phyloP scores from a whole-genome alignment of 2,329 filamentous ascomycete species.

The Ceratocystis alfenasii region DNA sequence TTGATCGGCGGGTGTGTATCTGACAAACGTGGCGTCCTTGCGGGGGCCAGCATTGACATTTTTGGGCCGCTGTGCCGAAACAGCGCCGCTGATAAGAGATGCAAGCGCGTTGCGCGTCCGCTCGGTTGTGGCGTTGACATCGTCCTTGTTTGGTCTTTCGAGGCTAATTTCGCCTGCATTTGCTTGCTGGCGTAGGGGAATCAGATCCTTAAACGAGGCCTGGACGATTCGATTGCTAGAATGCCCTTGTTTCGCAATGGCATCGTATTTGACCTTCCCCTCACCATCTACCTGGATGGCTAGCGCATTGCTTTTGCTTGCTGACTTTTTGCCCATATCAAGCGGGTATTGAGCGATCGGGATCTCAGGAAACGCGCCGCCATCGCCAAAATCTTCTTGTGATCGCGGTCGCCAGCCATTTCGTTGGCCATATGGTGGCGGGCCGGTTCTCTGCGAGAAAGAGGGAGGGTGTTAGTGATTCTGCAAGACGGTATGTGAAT shows the following conservation, averaged over 20 bases:
- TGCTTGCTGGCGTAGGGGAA: conserved; percentile 82
- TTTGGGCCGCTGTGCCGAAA: conserved; percentile 90
- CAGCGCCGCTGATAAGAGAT: conserved; percentile 68
- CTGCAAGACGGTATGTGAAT: neutral
- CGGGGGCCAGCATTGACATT: conserved; percentile 72
- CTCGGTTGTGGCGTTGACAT: conserved; percentile 73
- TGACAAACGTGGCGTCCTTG: conserved; percentile 82
- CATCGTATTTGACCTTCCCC: conserved; percentile 92
- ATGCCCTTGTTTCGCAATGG: conserved; percentile 84
- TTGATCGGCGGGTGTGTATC: conserved; percentile 91
- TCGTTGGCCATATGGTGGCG: conserved; percentile 78
- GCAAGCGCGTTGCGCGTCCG: conserved; percentile 79
- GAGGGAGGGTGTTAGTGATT: conserved; percentile 12
- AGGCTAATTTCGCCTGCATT: conserved; percentile 86
- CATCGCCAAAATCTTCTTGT: conserved; percentile 88
- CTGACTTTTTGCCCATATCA: conserved; percentile 78
- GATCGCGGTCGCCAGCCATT: conserved; percentile 80
- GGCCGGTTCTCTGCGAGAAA: conserved; percentile 53
- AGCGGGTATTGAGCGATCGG: conserved; percentile 89
- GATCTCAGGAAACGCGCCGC: conserved; percentile 89
- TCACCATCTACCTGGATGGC: conserved; percentile 84
- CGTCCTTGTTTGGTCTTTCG: conserved; percentile 70
- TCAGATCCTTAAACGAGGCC: conserved; percentile 91
- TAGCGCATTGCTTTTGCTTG: conserved; percentile 68
- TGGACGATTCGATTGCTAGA: conserved; percentile 75